Percentiles rank a stretch among this genome's conserved stretches.
phyloP scores from a whole-genome alignment of 768 basidiomycete species.

The Termitomyces sp. region DNA sequence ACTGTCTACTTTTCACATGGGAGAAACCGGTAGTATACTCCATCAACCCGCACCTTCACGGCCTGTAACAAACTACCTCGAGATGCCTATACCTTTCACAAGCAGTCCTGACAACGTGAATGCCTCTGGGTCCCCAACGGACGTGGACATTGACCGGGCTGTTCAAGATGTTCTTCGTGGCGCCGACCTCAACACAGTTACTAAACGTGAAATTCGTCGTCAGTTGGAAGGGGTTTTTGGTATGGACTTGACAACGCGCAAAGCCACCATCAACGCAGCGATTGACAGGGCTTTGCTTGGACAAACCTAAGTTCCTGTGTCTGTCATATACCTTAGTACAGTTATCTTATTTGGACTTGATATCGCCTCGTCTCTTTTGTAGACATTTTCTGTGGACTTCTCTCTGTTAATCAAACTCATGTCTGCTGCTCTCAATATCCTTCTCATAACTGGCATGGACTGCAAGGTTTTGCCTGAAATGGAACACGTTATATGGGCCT shows the following conservation, averaged over 20 bases:
- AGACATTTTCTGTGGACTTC: neutral
- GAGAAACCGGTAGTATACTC: slow-evolving; percentile 25
- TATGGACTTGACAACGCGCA: slow-evolving; percentile 67
- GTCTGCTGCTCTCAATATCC: too few relatives aligned
- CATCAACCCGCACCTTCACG: slow-evolving; percentile 65
- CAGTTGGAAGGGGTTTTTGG: slow-evolving; percentile 81
- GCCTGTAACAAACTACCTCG: slow-evolving; percentile 73
- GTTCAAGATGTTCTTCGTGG: slow-evolving; percentile 68
- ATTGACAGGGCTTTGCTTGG: slow-evolving; percentile 69
- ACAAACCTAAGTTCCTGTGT: slow-evolving; percentile 26
- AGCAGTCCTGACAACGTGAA: slow-evolving; percentile 51
- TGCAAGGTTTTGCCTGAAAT: too few relatives aligned
- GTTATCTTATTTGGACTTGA: neutral
- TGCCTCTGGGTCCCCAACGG: slow-evolving; percentile 48
- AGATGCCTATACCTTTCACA: slow-evolving; percentile 55
- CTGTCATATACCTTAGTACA: neutral
- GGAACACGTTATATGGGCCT: too few relatives aligned
- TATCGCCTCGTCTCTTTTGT: neutral
- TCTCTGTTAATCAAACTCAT: neutral
- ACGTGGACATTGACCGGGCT: slow-evolving; percentile 67
- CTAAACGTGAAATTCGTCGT: slow-evolving; percentile 86
- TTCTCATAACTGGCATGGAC: too few relatives aligned
- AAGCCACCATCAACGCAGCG: slow-evolving; percentile 68
- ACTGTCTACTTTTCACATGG: slow-evolving; percentile 37
- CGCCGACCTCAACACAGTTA: slow-evolving; percentile 86